Conservation (phyloP, 2,329 filamentous ascomycete genomes). For the Colletotrichum phormii region DNA sequence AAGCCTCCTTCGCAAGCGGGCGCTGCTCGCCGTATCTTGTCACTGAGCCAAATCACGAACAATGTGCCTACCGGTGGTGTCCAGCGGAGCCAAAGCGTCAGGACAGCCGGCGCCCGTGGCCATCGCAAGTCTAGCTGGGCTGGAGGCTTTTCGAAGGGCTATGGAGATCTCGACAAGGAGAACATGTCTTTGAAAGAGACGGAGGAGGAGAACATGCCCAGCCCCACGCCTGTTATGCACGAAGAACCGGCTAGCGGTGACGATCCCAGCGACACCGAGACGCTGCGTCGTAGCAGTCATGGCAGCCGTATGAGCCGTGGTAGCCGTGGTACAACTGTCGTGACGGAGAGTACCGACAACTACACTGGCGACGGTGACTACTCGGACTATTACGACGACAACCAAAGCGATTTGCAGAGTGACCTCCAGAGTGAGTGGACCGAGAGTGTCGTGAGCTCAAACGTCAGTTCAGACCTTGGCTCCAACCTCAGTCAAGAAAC, state of each 20-base stretch:
- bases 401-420: slow-evolving; percentile 35
- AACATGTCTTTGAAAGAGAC: slow-evolving; percentile 73
- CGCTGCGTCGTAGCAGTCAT: slow-evolving; percentile 57
- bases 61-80: slow-evolving; percentile 75
- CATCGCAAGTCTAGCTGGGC: slow-evolving; percentile 79
- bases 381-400: slow-evolving; percentile 49
- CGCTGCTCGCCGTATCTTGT: slow-evolving; percentile 84
- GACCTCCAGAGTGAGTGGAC: slow-evolving; percentile 60
- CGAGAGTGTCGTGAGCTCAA: slow-evolving; percentile 50
- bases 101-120: slow-evolving; percentile 64
- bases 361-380: slow-evolving; percentile 51
- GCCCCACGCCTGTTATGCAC: slow-evolving; percentile 15
- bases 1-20: slow-evolving; percentile 60
- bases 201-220: slow-evolving; percentile 63
- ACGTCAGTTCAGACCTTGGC: slow-evolving; percentile 15
- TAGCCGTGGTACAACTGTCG: slow-evolving; percentile 61
- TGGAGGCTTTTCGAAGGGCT: slow-evolving; percentile 59
- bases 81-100: slow-evolving; percentile 83
- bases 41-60: slow-evolving; percentile 88
- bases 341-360: slow-evolving; percentile 54
- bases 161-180: slow-evolving; percentile 70
- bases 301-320: slow-evolving; percentile 44
- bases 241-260: slow-evolving; percentile 41
- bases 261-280: slow-evolving; percentile 63
- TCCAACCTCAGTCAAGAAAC: slow-evolving; percentile 37